Conservation (phyloP, 1,284 basidiomycete genomes). For the Sanghuangporus baumii region DNA sequence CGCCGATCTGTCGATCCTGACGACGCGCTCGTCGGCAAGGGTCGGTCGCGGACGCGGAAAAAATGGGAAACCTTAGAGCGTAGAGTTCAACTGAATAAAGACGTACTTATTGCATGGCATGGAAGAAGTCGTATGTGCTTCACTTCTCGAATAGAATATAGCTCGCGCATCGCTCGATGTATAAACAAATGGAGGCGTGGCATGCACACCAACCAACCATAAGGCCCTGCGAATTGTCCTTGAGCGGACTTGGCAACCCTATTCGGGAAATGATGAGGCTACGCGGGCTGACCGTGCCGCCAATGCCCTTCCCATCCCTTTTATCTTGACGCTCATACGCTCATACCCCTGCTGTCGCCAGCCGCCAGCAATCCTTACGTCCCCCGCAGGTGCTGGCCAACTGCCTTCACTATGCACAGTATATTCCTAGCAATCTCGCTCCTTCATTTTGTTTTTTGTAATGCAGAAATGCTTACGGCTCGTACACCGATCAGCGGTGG, state of each 20-base stretch:
- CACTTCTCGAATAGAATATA: background rate
- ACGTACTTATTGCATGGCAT: background rate
- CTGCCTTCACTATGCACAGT: background rate
- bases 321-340: background rate
- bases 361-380: background rate
- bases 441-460: constrained; percentile 6
- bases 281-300: background rate
- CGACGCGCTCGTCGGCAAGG: background rate
- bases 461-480: background rate
- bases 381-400: background rate
- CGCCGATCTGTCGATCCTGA: background rate
- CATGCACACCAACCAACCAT: background rate
- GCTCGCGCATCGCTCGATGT: background rate
- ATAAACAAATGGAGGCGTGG: background rate
- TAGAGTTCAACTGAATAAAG: background rate
- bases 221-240: background rate
- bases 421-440: background rate
- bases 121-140: background rate
- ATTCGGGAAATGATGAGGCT: background rate
- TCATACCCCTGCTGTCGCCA: background rate
- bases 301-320: background rate
- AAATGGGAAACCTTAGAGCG: background rate
- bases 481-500: background rate
- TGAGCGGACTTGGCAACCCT: background rate
- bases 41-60: background rate